These are phyloP conservation scores for Acorus calamus DNA, from an alignment of 106 monocot species.

Conservation along the genomic window DNA sequence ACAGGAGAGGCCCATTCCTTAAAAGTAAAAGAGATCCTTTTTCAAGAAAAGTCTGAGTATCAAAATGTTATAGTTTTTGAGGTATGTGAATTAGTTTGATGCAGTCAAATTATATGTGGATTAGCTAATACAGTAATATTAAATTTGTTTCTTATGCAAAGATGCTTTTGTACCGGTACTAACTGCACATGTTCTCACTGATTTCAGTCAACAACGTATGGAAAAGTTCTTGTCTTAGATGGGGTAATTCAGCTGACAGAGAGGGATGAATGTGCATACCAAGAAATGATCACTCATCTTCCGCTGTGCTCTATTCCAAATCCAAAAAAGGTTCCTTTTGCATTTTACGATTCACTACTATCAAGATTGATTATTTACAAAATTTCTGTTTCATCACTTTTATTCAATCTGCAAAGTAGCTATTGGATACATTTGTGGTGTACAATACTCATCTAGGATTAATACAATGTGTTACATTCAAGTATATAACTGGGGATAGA, in stretches of 20 bases:
- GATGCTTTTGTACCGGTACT: too few species aligned
- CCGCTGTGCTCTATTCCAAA: slow-evolving; percentile 45
- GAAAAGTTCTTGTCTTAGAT: slow-evolving; percentile 52
- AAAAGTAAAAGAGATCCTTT: slow-evolving; percentile 42
- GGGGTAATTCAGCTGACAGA: slow-evolving; percentile 59
- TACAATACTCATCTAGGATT: too few species aligned
- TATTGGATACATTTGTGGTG: too few species aligned
- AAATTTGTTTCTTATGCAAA: too few species aligned
- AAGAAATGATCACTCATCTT: slow-evolving; percentile 57
- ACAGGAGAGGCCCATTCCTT: slow-evolving; percentile 54
- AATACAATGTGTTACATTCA: too few species aligned
- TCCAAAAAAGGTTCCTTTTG: slow-evolving; percentile 38
- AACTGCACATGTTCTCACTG: not conserved
- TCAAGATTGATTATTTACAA: too few species aligned
- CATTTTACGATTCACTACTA: not conserved
- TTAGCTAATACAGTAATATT: too few species aligned
- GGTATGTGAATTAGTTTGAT: slow-evolving; percentile 11
- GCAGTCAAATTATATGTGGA: not conserved
- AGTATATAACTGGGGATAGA: too few species aligned
- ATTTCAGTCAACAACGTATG: slow-evolving; percentile 45
- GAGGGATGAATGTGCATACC: slow-evolving; percentile 56
- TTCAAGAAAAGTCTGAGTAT: slow-evolving; percentile 38
- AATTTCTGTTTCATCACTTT: too few species aligned
- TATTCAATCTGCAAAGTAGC: too few species aligned
- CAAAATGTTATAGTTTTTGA: slow-evolving; percentile 54